Evolutionary conservation across 2,329 filamentous ascomycete genomes (phyloP), one percentile per base, ranked within the genome.

Genomic region (Dryadomyces quercus-mongolicae): DNA sequence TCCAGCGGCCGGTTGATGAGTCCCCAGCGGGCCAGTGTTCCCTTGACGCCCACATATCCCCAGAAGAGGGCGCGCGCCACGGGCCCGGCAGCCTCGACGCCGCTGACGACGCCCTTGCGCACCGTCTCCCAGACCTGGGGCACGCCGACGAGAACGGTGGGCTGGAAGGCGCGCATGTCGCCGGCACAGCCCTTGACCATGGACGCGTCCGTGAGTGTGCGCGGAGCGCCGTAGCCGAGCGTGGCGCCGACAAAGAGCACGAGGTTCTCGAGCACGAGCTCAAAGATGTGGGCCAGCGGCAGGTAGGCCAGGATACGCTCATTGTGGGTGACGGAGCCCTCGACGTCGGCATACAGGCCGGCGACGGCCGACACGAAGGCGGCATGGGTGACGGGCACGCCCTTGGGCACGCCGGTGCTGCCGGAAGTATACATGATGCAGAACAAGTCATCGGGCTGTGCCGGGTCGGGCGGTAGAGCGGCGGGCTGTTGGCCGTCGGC

Each of bases 61-160:
- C 80, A 84, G 76, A 98, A 98, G 58, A 97, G 71, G 62, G 84
- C 83, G 70, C 77, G 84, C 56, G 85, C 77, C 45, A 97, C 55
- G n/a, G 77, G 69, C 63, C 83, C 84, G 58, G 85, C 79, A 55
- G 78, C 73, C 65, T 87, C 85, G 57, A 97, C 84, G 69, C 90
- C 89, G 62, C 74, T 71, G 59, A 92, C 74, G 63, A 98, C 87
- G 54, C 93, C 93, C 76, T 98, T 98, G 75, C 90, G 92, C 63
- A 98, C 86, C 1, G 88, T 91, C 72, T 98, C 93, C 91, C 92
- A 98, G 36, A 98, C 86, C 56, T 94, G 91, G 1, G 93, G 93
- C 3, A 98, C 93, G 67, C 93, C 93, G 43, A 96, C 86, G 66
- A 98, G 80, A 65, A 96, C 80, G 2, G 90, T 94, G 1, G 93